phyloP scores from a whole-genome alignment of 139 green algal species.

The Marvania coccoides region DNA sequence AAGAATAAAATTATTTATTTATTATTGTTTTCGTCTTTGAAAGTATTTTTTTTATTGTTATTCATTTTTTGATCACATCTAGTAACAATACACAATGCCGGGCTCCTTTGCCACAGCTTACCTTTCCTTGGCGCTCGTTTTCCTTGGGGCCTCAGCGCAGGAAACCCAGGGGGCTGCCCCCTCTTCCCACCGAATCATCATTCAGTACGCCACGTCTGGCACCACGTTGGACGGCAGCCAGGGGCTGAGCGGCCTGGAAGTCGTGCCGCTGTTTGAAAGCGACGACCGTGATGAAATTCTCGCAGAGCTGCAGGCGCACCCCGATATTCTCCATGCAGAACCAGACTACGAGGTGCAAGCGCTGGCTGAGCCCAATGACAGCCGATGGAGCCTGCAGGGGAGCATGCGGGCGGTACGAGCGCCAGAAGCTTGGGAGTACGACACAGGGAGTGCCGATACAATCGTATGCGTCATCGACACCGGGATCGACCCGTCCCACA shows the following conservation, averaged over 20 bases:
- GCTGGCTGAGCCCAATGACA: not conserved
- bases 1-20: too few relatives aligned
- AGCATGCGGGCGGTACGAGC: too few relatives aligned
- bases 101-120: too few relatives aligned
- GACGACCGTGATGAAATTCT: not conserved
- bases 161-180: too few relatives aligned
- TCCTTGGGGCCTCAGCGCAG: too few relatives aligned
- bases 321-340: not conserved
- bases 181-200: not conserved
- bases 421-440: not conserved
- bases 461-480: slow-evolving; percentile 6
- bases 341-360: not conserved
- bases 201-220: not conserved
- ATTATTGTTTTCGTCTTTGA: too few relatives aligned
- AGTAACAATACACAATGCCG: too few relatives aligned
- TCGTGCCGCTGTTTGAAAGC: not conserved
- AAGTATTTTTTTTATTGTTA: too few relatives aligned
- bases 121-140: too few relatives aligned
- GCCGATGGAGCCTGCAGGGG: not conserved
- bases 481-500: slow-evolving; percentile 1
- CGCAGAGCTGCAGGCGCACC: not conserved
- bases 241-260: not conserved
- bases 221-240: not conserved
- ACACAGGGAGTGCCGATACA: not conserved
- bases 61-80: too few relatives aligned